Conservation (phyloP, 164 flowering plant genomes). For the Malania oleifera region DNA sequence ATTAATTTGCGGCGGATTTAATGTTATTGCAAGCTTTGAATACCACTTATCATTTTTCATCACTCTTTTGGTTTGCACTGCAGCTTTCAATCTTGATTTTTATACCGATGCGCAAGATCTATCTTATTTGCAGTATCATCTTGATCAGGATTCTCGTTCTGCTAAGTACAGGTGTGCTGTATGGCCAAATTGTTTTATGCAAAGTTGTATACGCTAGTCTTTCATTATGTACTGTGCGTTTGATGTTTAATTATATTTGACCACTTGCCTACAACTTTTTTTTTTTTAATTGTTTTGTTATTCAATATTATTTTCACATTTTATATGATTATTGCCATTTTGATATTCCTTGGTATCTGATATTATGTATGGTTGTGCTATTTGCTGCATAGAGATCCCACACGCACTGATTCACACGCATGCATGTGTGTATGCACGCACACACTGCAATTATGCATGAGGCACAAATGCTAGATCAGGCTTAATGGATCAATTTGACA, state of each 20-base stretch:
- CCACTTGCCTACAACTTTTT: too few species aligned
- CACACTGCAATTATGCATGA: too few species aligned
- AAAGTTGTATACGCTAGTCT: background rate
- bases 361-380: too few species aligned
- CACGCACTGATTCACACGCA: too few species aligned
- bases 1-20: background rate
- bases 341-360: too few species aligned
- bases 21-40: background rate
- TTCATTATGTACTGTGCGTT: background rate
- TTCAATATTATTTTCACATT: too few species aligned
- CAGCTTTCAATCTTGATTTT: conserved; percentile 91
- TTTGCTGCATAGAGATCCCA: too few species aligned
- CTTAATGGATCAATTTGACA: too few species aligned
- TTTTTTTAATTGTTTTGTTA: too few species aligned
- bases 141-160: conserved; percentile 85
- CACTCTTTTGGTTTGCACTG: conserved; percentile 14
- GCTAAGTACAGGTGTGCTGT: conserved; percentile 70
- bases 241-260: background rate
- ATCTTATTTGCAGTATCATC: conserved; percentile 66
- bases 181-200: background rate
- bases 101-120: conserved; percentile 91
- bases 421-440: too few species aligned
- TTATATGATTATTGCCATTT: too few species aligned
- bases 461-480: too few species aligned
- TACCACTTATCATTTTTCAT: background rate